A percentile compares a stretch with the other conserved stretches of the same genome.
phyloP scores from a whole-genome alignment of 345 rosid genomes.

The Aquilaria yunnanensis region DNA sequence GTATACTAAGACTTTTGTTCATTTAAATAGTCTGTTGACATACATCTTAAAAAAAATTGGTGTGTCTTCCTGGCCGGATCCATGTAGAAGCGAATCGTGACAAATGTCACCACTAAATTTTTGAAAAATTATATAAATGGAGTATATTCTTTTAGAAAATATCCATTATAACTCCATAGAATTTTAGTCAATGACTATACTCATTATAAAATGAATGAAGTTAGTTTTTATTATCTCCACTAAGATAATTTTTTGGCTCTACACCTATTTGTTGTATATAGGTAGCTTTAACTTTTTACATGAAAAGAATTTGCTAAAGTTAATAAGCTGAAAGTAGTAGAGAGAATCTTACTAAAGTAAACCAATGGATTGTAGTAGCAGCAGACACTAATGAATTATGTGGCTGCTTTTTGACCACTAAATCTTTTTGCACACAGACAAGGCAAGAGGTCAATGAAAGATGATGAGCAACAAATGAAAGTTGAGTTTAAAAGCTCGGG shows the following conservation, averaged over 20 bases:
- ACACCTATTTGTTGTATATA: conserved; percentile 5
- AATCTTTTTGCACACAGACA: conserved; percentile 9
- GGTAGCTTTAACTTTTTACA: conserved; percentile 53
- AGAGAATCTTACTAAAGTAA: conserved; percentile 79
- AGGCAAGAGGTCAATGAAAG: conserved; percentile 42
- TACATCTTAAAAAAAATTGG: too few relatives aligned
- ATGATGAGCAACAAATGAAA: conserved; percentile 26
- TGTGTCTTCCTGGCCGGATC: too few relatives aligned
- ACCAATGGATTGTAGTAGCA: conserved; percentile 75
- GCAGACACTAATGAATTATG: conserved; percentile 65
- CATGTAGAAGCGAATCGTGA: too few relatives aligned
- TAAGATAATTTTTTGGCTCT: too few relatives aligned
- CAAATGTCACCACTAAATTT: too few relatives aligned
- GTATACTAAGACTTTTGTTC: too few relatives aligned
- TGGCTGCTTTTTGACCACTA: conserved; percentile 58
- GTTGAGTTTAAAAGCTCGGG: conserved; percentile 35
- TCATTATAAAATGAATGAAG: not conserved
- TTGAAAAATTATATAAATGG: too few relatives aligned
- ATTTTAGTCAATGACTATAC: conserved; percentile 11
- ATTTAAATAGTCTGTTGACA: too few relatives aligned
- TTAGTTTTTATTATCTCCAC: too few relatives aligned
- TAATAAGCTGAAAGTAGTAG: conserved; percentile 42
- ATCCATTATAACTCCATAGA: not conserved
- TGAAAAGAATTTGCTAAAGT: conserved; percentile 57
- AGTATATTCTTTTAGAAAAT: not conserved